phyloP scores from a whole-genome alignment of 345 rosid species.

The Eucalyptus decipiens region DNA sequence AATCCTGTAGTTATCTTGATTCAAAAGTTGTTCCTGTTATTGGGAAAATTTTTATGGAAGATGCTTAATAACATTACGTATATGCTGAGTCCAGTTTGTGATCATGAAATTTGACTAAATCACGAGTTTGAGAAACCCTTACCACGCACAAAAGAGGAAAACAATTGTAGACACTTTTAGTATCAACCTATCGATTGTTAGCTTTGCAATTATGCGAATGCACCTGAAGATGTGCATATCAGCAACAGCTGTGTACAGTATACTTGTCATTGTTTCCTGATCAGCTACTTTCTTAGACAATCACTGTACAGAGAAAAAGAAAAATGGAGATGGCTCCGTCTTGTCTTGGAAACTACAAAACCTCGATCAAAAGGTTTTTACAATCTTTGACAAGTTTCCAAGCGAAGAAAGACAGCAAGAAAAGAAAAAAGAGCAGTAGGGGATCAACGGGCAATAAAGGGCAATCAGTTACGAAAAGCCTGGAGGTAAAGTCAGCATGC shows the following conservation, averaged over 20 bases:
- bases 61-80: not conserved
- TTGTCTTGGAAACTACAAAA: conserved; percentile 20
- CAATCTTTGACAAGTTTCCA: conserved; percentile 2
- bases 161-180: not conserved
- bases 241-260: not conserved
- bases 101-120: not conserved
- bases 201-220: not conserved
- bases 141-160: not conserved
- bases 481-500: conserved; percentile 5
- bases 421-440: not conserved
- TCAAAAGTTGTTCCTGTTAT: not conserved
- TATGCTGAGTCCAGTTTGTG: not conserved
- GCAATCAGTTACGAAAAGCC: conserved; percentile 7
- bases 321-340: not conserved
- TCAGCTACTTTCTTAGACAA: conserved; percentile 2
- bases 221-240: not conserved
- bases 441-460: conserved; percentile 1
- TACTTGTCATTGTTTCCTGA: not conserved
- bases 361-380: conserved; percentile 9
- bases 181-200: not conserved
- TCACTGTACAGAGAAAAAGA: not conserved
- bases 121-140: not conserved
- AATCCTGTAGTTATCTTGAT: not conserved
- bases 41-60: not conserved
- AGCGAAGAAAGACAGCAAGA: conserved; percentile 9